Conservation (phyloP, 345 rosid genomes). For the Camelina neglecta region DNA sequence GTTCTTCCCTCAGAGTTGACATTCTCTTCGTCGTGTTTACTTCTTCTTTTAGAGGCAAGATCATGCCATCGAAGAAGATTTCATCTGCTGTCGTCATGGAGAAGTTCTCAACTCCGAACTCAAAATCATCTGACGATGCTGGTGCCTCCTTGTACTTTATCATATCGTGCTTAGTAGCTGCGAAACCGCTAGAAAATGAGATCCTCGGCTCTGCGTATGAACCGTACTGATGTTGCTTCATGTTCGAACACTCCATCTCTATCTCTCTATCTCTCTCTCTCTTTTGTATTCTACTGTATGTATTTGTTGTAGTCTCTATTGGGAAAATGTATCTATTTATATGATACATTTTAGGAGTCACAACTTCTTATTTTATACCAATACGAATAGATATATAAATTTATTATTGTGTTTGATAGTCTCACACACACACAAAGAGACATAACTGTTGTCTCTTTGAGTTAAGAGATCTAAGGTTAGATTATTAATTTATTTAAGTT, state of each 20-base stretch:
- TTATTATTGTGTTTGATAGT: conserved; percentile 19
- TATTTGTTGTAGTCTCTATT: conserved; percentile 18
- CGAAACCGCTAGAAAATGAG: conserved; percentile 90
- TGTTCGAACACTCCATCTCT: conserved; percentile 49
- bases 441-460: conserved; percentile 30
- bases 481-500: conserved; percentile 30
- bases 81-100: conserved; percentile 82
- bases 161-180: conserved; percentile 47
- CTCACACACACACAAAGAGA: conserved; percentile 34
- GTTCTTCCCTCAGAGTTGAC: conserved; percentile 71
- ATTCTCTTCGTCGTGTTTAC: conserved; percentile 46
- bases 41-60: conserved; percentile 66
- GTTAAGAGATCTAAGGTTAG: conserved; percentile 40
- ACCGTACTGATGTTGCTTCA: conserved; percentile 53
- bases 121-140: conserved; percentile 74
- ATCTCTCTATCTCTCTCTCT: background rate
- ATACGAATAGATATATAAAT: background rate
- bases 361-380: conserved; percentile 4
- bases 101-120: conserved; percentile 60
- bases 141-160: conserved; percentile 77
- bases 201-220: conserved; percentile 76
- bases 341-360: conserved; percentile 13
- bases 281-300: conserved; percentile 7
- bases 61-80: conserved; percentile 71
- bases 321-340: conserved; percentile 28